These are phyloP conservation scores for Heritiera fomes DNA, from an alignment of 345 rosid species.

Conservation along the genomic window DNA sequence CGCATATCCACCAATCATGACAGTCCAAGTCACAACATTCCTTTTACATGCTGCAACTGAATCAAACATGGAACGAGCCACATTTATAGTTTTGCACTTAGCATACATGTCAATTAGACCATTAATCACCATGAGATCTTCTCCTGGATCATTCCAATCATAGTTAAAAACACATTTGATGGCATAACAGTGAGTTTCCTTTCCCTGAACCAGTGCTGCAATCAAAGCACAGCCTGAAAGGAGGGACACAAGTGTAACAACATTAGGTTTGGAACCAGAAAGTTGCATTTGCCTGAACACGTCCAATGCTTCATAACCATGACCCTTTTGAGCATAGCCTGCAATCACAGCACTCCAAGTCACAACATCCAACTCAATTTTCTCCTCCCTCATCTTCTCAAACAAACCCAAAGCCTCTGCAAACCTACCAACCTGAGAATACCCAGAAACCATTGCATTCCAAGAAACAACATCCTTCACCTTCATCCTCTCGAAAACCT, in stretches of 20 bases:
- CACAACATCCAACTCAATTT: constrained; percentile 65
- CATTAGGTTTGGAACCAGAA: constrained; percentile 56
- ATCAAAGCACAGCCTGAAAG: constrained; percentile 85
- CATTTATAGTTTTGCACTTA: constrained; percentile 51
- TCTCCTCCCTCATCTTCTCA: constrained; percentile 61
- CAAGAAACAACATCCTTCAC: constrained; percentile 81
- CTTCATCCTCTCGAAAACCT: constrained; percentile 55
- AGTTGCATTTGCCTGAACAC: constrained; percentile 69
- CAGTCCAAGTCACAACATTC: constrained; percentile 85
- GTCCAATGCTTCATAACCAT: constrained; percentile 63
- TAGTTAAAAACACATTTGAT: constrained; percentile 53
- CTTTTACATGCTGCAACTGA: constrained; percentile 41
- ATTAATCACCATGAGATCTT: constrained; percentile 58
- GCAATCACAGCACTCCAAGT: constrained; percentile 91
- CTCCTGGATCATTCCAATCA: constrained; percentile 37
- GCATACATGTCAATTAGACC: constrained; percentile 82
- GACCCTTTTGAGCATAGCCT: constrained; percentile 76
- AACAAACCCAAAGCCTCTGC: constrained; percentile 61
- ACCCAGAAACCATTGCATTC: constrained; percentile 87
- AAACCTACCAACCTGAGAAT: constrained; percentile 67
- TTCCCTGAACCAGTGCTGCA: constrained; percentile 68
- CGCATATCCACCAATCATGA: constrained; percentile 80
- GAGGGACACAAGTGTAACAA: constrained; percentile 69
- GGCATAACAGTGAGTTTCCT: constrained; percentile 70
- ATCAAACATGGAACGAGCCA: constrained; percentile 60